Evolutionary conservation across 2,329 filamentous ascomycete species (phyloP).

Genomic region (Ceratocystiopsis brevicomis): DNA sequence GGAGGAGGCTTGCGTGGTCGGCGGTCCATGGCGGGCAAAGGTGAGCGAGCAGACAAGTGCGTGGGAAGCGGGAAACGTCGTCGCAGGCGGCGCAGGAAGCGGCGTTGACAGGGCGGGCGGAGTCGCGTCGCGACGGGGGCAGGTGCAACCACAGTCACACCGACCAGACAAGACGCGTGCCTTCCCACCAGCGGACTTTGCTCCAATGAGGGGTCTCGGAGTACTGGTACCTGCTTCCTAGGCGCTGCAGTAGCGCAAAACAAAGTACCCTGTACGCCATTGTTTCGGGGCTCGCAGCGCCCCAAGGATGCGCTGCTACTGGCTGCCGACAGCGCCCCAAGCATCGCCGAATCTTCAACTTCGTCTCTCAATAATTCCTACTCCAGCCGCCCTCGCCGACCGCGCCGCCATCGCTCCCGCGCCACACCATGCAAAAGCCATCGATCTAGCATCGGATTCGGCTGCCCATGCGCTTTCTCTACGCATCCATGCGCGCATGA

Average conservation of each 20-base stretch:
- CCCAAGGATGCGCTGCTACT: no score
- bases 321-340: no score
- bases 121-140: background rate
- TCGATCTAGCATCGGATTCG: constrained; percentile 21
- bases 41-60: no score
- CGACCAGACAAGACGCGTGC: no score
- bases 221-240: no score
- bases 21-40: constrained; percentile 4
- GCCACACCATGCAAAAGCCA: constrained; percentile 24
- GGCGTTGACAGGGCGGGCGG: background rate
- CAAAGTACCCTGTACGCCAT: no score
- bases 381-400: background rate
- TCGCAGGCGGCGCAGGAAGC: background rate
- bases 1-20: constrained; percentile 2
- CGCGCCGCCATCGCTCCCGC: constrained; percentile 6
- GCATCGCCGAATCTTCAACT: background rate
- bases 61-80: background rate
- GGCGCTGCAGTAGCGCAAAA: no score
- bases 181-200: no score
- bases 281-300: no score
- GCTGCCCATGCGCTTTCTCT: constrained; percentile 23
- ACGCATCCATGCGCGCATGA: constrained; percentile 26
- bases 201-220: no score
- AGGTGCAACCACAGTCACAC: no score
- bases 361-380: background rate